phyloP scores from a whole-genome alignment of 345 rosid genomes.

The Melastoma malabathricum region DNA sequence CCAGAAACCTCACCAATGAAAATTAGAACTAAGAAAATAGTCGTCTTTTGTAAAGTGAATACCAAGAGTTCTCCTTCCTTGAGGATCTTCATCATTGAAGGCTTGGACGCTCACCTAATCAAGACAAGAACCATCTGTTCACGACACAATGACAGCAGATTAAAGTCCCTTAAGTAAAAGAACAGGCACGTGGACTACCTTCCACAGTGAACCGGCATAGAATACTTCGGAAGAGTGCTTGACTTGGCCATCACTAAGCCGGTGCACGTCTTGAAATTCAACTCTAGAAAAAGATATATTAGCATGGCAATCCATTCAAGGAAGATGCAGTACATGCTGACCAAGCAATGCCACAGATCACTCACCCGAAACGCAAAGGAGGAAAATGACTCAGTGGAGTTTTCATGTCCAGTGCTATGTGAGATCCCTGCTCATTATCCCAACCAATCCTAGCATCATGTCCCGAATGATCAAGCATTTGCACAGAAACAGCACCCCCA shows the following conservation, averaged over 20 bases:
- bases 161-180: background rate
- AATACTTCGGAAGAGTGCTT: slow-evolving; percentile 88
- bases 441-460: slow-evolving; percentile 53
- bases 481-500: slow-evolving; percentile 37
- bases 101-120: slow-evolving; percentile 89
- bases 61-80: slow-evolving; percentile 93
- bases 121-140: slow-evolving; percentile 7
- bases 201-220: slow-evolving; percentile 96
- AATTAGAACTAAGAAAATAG: background rate
- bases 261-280: slow-evolving; percentile 81
- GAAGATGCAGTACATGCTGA: no score
- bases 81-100: slow-evolving; percentile 91
- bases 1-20: background rate
- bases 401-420: slow-evolving; percentile 80
- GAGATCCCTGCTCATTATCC: slow-evolving; percentile 53
- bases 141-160: background rate
- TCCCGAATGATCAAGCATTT: slow-evolving; percentile 57
- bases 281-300: slow-evolving; percentile 24
- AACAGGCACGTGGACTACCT: slow-evolving; percentile 35
- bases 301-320: background rate
- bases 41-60: slow-evolving; percentile 10
- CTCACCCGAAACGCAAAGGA: slow-evolving; percentile 96
- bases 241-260: slow-evolving; percentile 92
- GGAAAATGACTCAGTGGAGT: slow-evolving; percentile 95
- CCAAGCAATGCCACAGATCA: background rate